These are phyloP conservation scores for Leucoagaricus sp. DNA, from an alignment of 1,284 basidiomycete species.

Conservation along the genomic window DNA sequence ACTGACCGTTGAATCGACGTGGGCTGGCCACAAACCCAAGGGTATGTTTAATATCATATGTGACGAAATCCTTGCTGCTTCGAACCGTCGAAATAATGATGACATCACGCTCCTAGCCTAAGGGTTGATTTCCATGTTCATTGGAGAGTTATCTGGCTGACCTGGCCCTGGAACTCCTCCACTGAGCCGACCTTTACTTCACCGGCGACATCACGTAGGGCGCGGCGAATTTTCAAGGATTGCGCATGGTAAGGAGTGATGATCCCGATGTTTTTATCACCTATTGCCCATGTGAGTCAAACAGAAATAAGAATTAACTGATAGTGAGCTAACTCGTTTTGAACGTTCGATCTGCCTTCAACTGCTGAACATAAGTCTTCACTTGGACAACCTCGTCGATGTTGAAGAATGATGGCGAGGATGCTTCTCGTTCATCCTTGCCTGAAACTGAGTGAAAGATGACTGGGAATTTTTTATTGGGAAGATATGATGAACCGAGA, in stretches of 20 bases:
- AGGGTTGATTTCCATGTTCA: background rate
- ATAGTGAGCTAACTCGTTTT: conserved; percentile 50
- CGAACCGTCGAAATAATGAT: conserved; percentile 70
- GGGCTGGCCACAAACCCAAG: conserved; percentile 68
- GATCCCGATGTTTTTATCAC: conserved; percentile 52
- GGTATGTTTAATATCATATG: conserved; percentile 57
- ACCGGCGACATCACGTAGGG: conserved; percentile 40
- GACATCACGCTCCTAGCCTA: conserved; percentile 54
- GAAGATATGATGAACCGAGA: conserved; percentile 42
- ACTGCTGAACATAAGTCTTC: conserved; percentile 43
- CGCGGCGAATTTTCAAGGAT: conserved; percentile 49
- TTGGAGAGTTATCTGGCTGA: background rate
- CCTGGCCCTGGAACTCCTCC: conserved; percentile 58
- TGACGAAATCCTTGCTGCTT: conserved; percentile 57
- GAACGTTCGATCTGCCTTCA: conserved; percentile 34
- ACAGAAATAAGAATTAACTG: conserved; percentile 1
- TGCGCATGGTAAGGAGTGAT: conserved; percentile 64
- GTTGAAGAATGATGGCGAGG: conserved; percentile 70
- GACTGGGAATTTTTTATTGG: conserved; percentile 53
- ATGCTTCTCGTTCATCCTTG: conserved; percentile 60
- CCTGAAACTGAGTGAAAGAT: conserved; percentile 62
- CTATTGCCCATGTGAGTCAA: conserved; percentile 27
- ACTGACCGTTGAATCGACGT: conserved; percentile 67
- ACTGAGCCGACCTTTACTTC: conserved; percentile 61
- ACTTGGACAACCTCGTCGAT: conserved; percentile 55